Evolutionary conservation across 352 stramenopile species (phyloP), one percentile per base, ranked within the genome.

Genomic region (Thraustochytrium striatum): DNA sequence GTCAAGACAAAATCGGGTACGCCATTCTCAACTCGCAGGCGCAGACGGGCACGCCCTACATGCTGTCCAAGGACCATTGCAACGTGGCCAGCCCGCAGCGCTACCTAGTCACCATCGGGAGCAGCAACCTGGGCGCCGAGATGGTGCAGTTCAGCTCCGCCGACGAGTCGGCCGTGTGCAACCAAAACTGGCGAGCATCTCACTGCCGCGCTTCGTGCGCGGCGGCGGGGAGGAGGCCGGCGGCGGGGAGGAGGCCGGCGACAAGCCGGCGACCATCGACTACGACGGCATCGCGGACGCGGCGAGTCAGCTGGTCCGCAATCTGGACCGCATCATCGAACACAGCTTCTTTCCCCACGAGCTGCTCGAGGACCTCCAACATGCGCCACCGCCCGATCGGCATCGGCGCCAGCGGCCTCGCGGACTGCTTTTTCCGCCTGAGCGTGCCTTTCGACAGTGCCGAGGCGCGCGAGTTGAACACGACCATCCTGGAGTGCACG

Each of bases 401-500:
- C 61, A 97, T 99, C 82, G 96, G 97, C 84, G 96, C 99, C 2
- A 95, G 97, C 82, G 96, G 96, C 39, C 89, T 99, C 33, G 96
- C 96, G 0, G 97, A 99, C 85, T 90, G 91, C 35, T 99, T 99
- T 84, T 94, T 97, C 81, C 91, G 97, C 81, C 94, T 99, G 87
- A 89, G 96, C 82, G 89, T 94, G 78, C 89, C 97, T 57, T 99
- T 98, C 83, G 96, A 99, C 82, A 97, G 89, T 44, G 72, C 87
- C 11, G 73, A 91, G 72, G 95, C 95, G 19, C 83, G 87, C 3
- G 78, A 96, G 72, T 85, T 99, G n/a, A 99, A 99, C 89, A 95
- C 93, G 83, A 90, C 98, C 72, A 98, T 99, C 84, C 99, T 99
- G 84, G 97, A 99, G 87, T 98, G 95, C n/a, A 97, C 99, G 50